Conservation (phyloP, 2,329 filamentous ascomycete genomes). For the Colletotrichum sublineola region DNA sequence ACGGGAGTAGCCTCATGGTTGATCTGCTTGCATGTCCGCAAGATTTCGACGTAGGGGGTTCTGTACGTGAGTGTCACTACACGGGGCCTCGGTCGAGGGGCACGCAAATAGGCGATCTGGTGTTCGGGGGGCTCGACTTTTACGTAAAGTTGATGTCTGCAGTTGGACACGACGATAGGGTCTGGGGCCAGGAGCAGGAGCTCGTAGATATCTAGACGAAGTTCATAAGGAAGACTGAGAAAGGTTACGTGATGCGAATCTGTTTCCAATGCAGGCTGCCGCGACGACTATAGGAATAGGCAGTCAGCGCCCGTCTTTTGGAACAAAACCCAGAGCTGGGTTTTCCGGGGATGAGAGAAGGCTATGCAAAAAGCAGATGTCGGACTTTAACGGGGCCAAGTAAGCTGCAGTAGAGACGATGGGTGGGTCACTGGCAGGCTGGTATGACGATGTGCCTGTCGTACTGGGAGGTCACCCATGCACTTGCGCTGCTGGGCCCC, state of each 20-base stretch:
- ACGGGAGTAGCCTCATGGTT: conserved; percentile 49
- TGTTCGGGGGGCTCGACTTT: conserved; percentile 35
- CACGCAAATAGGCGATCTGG: conserved; percentile 28
- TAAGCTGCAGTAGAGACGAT: conserved; percentile 18
- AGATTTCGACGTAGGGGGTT: conserved; percentile 46
- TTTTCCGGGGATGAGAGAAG: not conserved
- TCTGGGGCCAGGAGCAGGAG: conserved; percentile 44
- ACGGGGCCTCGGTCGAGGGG: conserved; percentile 31
- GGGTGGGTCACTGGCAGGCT: not conserved
- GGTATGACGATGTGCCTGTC: conserved; percentile 14
- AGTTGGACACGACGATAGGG: conserved; percentile 39
- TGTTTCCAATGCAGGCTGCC: not conserved
- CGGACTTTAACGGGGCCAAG: not conserved
- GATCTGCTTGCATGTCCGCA: conserved; percentile 49
- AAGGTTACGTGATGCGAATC: conserved; percentile 21
- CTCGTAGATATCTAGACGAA: conserved; percentile 48
- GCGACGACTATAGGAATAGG: conserved; percentile 11
- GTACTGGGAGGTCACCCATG: conserved; percentile 11
- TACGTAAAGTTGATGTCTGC: conserved; percentile 33
- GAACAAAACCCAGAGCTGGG: not conserved
- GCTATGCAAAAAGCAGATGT: not conserved
- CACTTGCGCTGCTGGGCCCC: conserved; percentile 9
- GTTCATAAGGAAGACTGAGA: conserved; percentile 48
- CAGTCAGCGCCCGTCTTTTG: conserved; percentile 17
- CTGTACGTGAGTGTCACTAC: conserved; percentile 19